phyloP scores from a whole-genome alignment of 257 asterid species.

The Capsicum chinense region DNA sequence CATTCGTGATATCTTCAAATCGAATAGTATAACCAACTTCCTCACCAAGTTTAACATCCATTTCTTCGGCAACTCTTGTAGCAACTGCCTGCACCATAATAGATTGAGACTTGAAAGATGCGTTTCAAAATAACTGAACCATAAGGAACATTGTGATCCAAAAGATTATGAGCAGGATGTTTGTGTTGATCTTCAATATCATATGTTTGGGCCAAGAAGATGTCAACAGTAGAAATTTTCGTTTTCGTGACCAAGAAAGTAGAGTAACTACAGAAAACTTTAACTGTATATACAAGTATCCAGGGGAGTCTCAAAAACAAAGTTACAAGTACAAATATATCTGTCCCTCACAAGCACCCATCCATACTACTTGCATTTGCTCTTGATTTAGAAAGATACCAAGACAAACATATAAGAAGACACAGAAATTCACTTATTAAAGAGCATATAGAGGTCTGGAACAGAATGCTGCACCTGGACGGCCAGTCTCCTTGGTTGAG shows the following conservation, averaged over 20 bases:
- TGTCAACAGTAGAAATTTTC: background rate
- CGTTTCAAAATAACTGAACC: constrained; percentile 2
- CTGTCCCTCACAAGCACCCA: constrained; percentile 2
- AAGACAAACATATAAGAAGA: background rate
- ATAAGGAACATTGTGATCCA: background rate
- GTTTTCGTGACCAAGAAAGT: background rate
- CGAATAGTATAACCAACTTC: constrained; percentile 98
- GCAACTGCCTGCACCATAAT: constrained; percentile 69
- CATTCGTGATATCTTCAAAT: constrained; percentile 83
- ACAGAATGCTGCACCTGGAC: constrained; percentile 65
- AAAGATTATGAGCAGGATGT: background rate
- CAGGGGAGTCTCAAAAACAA: background rate
- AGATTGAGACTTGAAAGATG: constrained; percentile 25
- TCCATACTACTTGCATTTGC: background rate
- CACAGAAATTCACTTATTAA: background rate
- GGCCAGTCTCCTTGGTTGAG: constrained; percentile 97
- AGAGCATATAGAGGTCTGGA: background rate
- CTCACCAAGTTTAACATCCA: constrained; percentile 89
- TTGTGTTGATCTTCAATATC: background rate
- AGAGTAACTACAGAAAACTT: background rate
- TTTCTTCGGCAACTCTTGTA: constrained; percentile 90
- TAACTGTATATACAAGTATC: background rate
- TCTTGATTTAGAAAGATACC: background rate
- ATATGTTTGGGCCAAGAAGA: constrained; percentile 1
- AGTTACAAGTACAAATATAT: constrained; percentile 19